Percentiles rank a stretch among this genome's conserved stretches.
These are phyloP conservation scores for Ottelia alismoides DNA, from an alignment of 106 monocot genomes.

Conservation along the genomic window DNA sequence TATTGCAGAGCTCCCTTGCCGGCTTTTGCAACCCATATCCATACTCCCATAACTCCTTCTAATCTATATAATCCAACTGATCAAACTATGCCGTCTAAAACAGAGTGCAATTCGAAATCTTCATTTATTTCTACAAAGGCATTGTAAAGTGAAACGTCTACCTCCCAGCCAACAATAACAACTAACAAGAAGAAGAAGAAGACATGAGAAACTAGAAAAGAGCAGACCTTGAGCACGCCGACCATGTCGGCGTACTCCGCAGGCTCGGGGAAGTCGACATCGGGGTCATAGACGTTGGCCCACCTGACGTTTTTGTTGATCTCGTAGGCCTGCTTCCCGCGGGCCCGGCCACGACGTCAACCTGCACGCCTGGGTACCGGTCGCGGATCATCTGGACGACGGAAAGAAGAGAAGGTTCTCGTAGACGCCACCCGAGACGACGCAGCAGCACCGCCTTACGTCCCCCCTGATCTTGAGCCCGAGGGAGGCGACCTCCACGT, in stretches of 20 bases:
- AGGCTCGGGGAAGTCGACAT: conserved; percentile 57
- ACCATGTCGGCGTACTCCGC: conserved; percentile 81
- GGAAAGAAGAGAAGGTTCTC: conserved; percentile 83
- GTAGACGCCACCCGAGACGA: conserved; percentile 75
- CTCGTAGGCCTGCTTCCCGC: conserved; percentile 89
- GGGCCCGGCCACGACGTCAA: conserved; percentile 53
- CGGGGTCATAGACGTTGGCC: conserved; percentile 62
- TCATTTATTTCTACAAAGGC: too few species aligned
- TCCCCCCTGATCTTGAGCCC: conserved; percentile 69
- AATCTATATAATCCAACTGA: too few species aligned
- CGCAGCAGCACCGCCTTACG: conserved; percentile 70
- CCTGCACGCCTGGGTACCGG: conserved; percentile 69
- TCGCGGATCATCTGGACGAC: conserved; percentile 68
- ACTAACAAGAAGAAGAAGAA: too few species aligned
- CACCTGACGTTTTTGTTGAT: conserved; percentile 87
- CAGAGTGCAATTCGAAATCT: too few species aligned
- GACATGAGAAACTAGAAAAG: not conserved
- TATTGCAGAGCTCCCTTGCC: too few species aligned
- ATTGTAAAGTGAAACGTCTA: too few species aligned
- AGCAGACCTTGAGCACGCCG: conserved; percentile 48
- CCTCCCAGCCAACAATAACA: too few species aligned
- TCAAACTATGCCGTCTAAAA: too few species aligned
- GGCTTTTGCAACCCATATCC: too few species aligned
- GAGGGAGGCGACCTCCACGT: conserved; percentile 51
- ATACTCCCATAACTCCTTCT: too few species aligned